Percentiles rank a stretch among this genome's conserved stretches.
These are phyloP conservation scores for Falciphora oryzae DNA, from an alignment of 2,329 filamentous ascomycete species.

Conservation along the genomic window DNA sequence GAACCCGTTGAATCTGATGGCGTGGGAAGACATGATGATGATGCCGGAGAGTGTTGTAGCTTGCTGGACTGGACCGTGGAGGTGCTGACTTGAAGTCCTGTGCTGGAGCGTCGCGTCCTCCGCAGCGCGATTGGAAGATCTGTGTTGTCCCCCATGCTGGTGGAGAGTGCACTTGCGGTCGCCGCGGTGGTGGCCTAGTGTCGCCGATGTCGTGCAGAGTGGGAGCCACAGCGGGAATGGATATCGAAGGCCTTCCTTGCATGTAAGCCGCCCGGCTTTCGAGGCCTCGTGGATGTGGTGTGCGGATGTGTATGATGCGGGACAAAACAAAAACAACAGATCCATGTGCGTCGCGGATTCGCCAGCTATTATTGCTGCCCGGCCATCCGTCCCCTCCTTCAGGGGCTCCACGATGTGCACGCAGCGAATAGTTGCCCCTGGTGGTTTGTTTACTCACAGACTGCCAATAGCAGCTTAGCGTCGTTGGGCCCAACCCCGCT, in stretches of 20 bases:
- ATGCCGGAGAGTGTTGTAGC: conserved; percentile 11
- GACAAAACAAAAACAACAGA: too few relatives aligned
- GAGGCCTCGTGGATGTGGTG: too few relatives aligned
- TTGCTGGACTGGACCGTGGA: not conserved
- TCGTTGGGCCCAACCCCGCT: not conserved
- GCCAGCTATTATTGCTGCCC: not conserved
- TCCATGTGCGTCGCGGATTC: not conserved
- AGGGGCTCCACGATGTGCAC: conserved; percentile 11
- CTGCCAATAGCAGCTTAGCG: conserved; percentile 35
- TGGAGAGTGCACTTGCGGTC: too few relatives aligned
- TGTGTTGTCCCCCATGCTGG: conserved; percentile 29
- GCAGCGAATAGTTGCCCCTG: conserved; percentile 6
- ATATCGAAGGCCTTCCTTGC: too few relatives aligned
- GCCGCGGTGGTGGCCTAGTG: too few relatives aligned
- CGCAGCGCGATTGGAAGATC: conserved; percentile 51
- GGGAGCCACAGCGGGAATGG: not conserved
- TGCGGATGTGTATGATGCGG: too few relatives aligned
- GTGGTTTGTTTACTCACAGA: conserved; percentile 37
- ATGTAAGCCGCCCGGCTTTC: too few relatives aligned
- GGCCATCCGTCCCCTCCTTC: not conserved
- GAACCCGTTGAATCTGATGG: not conserved
- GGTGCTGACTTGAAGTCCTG: conserved; percentile 13
- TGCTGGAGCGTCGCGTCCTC: conserved; percentile 42
- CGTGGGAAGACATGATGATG: conserved; percentile 7
- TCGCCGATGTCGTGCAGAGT: too few relatives aligned